phyloP scores from a whole-genome alignment of 805 yeast species.

The Saturnispora kantuleensis region DNA sequence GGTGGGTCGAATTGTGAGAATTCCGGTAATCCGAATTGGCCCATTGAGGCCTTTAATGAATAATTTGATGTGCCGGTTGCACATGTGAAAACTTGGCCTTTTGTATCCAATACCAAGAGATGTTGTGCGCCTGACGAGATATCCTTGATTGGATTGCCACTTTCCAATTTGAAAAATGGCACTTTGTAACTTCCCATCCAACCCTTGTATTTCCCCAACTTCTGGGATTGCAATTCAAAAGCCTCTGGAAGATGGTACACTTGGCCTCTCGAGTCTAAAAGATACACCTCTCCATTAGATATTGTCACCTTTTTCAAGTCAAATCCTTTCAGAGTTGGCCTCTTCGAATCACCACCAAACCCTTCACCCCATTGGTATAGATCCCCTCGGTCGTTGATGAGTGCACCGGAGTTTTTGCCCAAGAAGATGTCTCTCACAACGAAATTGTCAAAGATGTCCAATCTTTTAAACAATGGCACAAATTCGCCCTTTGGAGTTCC shows the following conservation, averaged over 20 bases:
- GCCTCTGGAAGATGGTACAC: conserved; percentile 28
- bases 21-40: conserved; percentile 79
- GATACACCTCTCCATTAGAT: conserved; percentile 48
- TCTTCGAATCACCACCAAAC: conserved; percentile 18
- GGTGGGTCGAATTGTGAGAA: conserved; percentile 54
- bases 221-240: conserved; percentile 14
- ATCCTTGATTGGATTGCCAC: conserved; percentile 25
- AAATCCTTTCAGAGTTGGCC: conserved; percentile 37
- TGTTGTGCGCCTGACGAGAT: conserved; percentile 58
- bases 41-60: conserved; percentile 39
- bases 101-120: conserved; percentile 47
- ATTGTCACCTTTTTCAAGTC: conserved; percentile 34
- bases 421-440: conserved; percentile 47
- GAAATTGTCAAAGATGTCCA: conserved; percentile 54
- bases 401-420: conserved; percentile 22
- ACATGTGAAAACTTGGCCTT: conserved; percentile 53
- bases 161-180: conserved; percentile 13
- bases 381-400: conserved; percentile 20
- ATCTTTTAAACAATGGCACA: conserved; percentile 47
- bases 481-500: conserved; percentile 18
- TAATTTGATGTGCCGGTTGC: conserved; percentile 40
- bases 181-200: conserved; percentile 13
- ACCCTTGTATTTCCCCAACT: conserved; percentile 8
- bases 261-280: conserved; percentile 39
- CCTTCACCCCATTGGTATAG: conserved; percentile 63